Percentiles rank a stretch among this genome's conserved stretches.
Evolutionary conservation across 2,329 filamentous ascomycete genomes (phyloP).

Genomic region (Aspergillus japonicus): DNA sequence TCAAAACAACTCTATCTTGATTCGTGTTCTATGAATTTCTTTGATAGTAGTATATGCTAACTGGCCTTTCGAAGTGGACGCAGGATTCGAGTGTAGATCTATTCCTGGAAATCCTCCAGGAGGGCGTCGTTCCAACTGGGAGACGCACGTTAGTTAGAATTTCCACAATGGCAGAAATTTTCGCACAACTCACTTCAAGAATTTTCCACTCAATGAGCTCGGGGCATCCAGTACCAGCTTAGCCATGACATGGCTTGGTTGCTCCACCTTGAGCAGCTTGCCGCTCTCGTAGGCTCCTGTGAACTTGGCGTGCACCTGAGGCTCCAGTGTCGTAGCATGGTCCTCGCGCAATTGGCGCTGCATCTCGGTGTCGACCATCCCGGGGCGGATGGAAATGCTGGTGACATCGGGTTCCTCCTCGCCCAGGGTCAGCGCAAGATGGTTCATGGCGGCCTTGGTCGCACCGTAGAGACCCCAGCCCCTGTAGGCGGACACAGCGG

Average conservation of each 20-base stretch:
- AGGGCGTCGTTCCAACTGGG: slow-evolving; percentile 48
- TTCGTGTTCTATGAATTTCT: slow-evolving; percentile 20
- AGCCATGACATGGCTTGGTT: slow-evolving; percentile 83
- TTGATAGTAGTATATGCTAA: slow-evolving; percentile 29
- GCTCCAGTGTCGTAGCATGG: slow-evolving; percentile 62
- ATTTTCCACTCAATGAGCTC: slow-evolving; percentile 70
- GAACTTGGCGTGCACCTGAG: slow-evolving; percentile 63
- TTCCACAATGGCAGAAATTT: slow-evolving; percentile 1
- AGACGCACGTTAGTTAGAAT: slow-evolving; percentile 23
- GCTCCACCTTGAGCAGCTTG: slow-evolving; percentile 73
- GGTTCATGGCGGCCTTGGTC: slow-evolving; percentile 39
- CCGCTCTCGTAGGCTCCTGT: slow-evolving; percentile 67
- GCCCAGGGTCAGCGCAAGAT: slow-evolving; percentile 29
- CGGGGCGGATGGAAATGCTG: slow-evolving; percentile 32
- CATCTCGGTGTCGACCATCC: slow-evolving; percentile 38
- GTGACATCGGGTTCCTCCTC: slow-evolving; percentile 29
- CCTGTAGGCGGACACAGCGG: slow-evolving; percentile 30
- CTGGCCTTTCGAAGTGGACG: slow-evolving; percentile 23
- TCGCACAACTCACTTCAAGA: slow-evolving; percentile 49
- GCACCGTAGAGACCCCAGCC: slow-evolving; percentile 40
- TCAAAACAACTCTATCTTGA: slow-evolving; percentile 29
- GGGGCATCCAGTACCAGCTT: slow-evolving; percentile 67
- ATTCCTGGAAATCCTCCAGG: slow-evolving; percentile 45
- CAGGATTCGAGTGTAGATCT: slow-evolving; percentile 15
- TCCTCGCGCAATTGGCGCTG: slow-evolving; percentile 68